Base-by-base conservation (phyloP, 345 rosid genomes). In the Eucalyptus paniculata region DNA sequence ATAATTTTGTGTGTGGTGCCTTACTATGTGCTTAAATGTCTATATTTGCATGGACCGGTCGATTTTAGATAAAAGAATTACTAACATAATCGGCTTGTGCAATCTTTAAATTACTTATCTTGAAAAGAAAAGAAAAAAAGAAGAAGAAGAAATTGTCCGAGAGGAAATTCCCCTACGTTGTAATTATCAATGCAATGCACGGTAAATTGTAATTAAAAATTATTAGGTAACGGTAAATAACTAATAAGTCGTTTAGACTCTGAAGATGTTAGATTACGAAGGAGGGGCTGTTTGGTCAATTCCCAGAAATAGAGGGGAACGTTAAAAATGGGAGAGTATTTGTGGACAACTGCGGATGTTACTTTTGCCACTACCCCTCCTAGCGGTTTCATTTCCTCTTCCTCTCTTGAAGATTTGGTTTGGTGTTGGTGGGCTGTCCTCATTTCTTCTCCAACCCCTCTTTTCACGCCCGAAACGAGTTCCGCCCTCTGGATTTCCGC, bases 371-470 rank as follows among this genome's bases (percentile, higher is more conserved):
- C 87, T 47, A 9, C 85, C 21, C 12, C 51, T 47, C 40, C 9
- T 18, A 32, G 82, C 88, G 82, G 82, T 86, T 89, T 85, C 88
- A 53, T 88, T 65, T 19, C 32, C 77, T 12, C 88, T 87, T 6
- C 65, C 30, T 26, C 65, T 77, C 81, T 89, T 86, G 92, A 88
- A 90, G 92, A 89, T 21, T 77, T 77, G 83, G 83, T 91, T 93
- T 90, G 93, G 91, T 89, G 93, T 91, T 89, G 92, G 90, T 93
- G 91, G 91, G 91, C 86, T 51, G 92, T 69, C 89, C 89, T 89
- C 90, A 3, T 88, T 60, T 69, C 44, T 89, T 90, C 92, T 89
- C 91, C 67, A 54, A 87, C 88, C n/a, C 81, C 37, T 19, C 14
- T 50, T 47, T 12, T 9, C 88, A 86, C 89, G 86, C 90, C 89